These are phyloP conservation scores for Porosira glacialis DNA, from an alignment of 352 stramenopile species.

Conservation along the genomic window DNA sequence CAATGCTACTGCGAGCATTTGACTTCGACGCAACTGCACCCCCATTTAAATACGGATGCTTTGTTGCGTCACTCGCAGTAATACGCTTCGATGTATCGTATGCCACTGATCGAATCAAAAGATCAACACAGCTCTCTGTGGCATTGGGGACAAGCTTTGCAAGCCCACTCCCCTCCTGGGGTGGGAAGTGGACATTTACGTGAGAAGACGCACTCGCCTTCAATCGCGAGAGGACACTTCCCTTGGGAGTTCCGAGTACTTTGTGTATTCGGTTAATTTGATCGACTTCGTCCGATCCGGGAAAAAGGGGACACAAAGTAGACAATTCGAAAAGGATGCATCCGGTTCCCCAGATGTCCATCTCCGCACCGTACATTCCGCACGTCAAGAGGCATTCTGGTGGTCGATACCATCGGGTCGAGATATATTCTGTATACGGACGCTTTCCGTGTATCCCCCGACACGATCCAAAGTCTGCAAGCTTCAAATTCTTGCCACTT, in stretches of 20 bases:
- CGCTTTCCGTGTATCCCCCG: constrained; percentile 82
- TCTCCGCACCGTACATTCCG: constrained; percentile 93
- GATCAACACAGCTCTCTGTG: constrained; percentile 29
- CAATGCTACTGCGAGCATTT: too few relatives aligned
- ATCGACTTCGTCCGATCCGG: constrained; percentile 93
- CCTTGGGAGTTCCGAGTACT: constrained; percentile 81
- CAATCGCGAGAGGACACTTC: too few relatives aligned
- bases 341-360: constrained; percentile 96
- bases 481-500: constrained; percentile 91
- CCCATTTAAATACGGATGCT: constrained; percentile 54
- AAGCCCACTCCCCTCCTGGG: constrained; percentile 84
- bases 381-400: constrained; percentile 94
- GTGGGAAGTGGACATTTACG: too few relatives aligned
- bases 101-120: constrained; percentile 38
- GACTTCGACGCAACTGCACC: too few relatives aligned
- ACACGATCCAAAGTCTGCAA: constrained; percentile 98
- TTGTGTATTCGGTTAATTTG: constrained; percentile 90
- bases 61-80: constrained; percentile 32
- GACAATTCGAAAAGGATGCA: constrained; percentile 98
- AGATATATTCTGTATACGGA: constrained; percentile 97
- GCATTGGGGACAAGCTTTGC: constrained; percentile 82
- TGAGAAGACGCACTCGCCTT: too few relatives aligned
- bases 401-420: constrained; percentile 96
- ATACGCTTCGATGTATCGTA: constrained; percentile 58
- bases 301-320: constrained; percentile 94